A percentile compares a stretch with the other conserved stretches of the same genome.
phyloP scores from a whole-genome alignment of 2,329 filamentous ascomycete species.

The Trichothecium sympodiale region DNA sequence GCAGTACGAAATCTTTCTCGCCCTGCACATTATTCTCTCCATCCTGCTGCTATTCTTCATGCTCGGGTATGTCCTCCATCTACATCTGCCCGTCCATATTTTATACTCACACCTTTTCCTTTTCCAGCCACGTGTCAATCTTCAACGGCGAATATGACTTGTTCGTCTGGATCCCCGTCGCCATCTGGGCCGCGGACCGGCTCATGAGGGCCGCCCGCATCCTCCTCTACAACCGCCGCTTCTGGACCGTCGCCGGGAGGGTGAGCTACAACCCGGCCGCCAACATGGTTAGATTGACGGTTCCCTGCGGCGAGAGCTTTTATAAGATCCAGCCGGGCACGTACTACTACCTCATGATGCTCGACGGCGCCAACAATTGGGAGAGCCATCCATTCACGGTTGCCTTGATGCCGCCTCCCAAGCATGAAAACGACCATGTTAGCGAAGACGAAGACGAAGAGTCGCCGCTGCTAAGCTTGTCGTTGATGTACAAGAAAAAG shows the following conservation, averaged over 20 bases:
- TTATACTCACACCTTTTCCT: not conserved
- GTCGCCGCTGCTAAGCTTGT: constrained; percentile 17
- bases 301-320: constrained; percentile 21
- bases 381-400: constrained; percentile 41
- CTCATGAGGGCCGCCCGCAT: constrained; percentile 31
- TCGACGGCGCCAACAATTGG: constrained; percentile 29
- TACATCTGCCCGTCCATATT: too few relatives aligned
- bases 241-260: constrained; percentile 23
- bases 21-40: constrained; percentile 40
- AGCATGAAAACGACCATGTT: constrained; percentile 1
- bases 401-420: constrained; percentile 14
- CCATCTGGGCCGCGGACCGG: constrained; percentile 39
- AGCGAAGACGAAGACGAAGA: constrained; percentile 20
- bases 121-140: constrained; percentile 36
- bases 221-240: constrained; percentile 24
- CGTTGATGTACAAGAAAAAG: constrained; percentile 1
- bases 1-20: constrained; percentile 40
- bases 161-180: constrained; percentile 36
- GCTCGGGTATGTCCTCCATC: constrained; percentile 36
- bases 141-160: constrained; percentile 36
- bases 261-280: constrained; percentile 23
- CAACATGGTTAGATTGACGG: constrained; percentile 29
- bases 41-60: constrained; percentile 37
- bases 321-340: constrained; percentile 27
- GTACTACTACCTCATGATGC: constrained; percentile 33